phyloP scores from a whole-genome alignment of 1,284 basidiomycete genomes.

The Butyriboletus appendiculatus region DNA sequence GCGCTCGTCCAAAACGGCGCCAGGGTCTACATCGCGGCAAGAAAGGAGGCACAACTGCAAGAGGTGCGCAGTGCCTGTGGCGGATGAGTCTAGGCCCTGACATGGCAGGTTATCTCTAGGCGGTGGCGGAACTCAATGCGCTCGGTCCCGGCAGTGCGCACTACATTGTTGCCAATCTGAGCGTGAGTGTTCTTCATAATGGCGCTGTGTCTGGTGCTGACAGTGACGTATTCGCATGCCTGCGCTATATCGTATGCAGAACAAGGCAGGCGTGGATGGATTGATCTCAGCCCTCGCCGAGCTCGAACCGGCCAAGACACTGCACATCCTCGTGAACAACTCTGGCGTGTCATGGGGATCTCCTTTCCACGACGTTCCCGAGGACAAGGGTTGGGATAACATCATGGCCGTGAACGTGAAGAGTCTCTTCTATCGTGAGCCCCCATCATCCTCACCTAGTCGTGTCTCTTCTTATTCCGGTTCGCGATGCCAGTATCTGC shows the following conservation, averaged over 20 bases:
- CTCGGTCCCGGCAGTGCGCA: slow-evolving; percentile 59
- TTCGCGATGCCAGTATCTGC: slow-evolving; percentile 52
- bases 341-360: slow-evolving; percentile 83
- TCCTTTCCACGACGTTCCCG: slow-evolving; percentile 71
- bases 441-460: neutral
- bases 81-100: neutral
- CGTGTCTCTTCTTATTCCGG: neutral
- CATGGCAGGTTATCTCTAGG: slow-evolving; percentile 38
- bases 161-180: slow-evolving; percentile 74
- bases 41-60: slow-evolving; percentile 77
- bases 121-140: slow-evolving; percentile 59
- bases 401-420: slow-evolving; percentile 81
- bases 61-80: slow-evolving; percentile 46
- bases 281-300: slow-evolving; percentile 70
- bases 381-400: slow-evolving; percentile 84
- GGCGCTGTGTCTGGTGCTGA: neutral
- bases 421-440: slow-evolving; percentile 74
- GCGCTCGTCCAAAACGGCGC: slow-evolving; percentile 83
- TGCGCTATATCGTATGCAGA: slow-evolving; percentile 40
- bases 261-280: slow-evolving; percentile 79
- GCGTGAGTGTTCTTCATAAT: slow-evolving; percentile 42
- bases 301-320: slow-evolving; percentile 54
- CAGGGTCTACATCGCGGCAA: slow-evolving; percentile 83
- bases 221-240: neutral
- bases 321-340: slow-evolving; percentile 84